phyloP scores from a whole-genome alignment of 2,329 filamentous ascomycete species.

The Pseudogymnoascus sp. region DNA sequence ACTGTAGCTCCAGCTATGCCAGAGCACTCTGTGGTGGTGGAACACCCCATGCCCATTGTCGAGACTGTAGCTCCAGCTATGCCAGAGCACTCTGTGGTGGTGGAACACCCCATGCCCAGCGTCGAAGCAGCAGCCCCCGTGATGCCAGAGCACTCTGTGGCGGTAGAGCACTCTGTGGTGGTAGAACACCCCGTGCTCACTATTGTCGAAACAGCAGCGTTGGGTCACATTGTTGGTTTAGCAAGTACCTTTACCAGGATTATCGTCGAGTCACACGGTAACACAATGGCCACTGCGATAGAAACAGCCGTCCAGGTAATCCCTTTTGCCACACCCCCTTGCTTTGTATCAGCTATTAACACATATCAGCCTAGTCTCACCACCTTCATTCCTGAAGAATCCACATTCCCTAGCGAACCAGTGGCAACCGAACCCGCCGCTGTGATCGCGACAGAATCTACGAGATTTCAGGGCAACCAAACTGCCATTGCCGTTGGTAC shows the following conservation, averaged over 20 bases:
- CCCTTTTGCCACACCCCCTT: neutral
- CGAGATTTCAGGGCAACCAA: neutral
- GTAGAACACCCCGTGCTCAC: neutral
- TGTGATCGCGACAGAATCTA: neutral
- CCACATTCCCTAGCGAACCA: neutral
- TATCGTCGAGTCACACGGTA: neutral
- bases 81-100: neutral
- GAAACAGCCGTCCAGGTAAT: neutral
- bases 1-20: neutral
- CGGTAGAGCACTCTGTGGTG: too few species aligned
- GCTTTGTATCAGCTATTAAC: neutral
- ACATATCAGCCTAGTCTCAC: neutral
- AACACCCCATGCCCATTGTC: neutral
- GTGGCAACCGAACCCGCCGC: neutral
- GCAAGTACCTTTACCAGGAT: constrained; percentile 6
- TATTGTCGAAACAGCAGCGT: neutral
- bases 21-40: too few species aligned
- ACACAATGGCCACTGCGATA: neutral
- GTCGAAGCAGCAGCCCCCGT: too few species aligned
- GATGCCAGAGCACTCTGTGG: too few species aligned
- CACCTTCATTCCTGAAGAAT: neutral
- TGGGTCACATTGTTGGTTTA: neutral
- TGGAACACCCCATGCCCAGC: neutral
- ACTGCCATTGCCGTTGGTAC: neutral
- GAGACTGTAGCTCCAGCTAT: neutral